These are phyloP conservation scores for Odonthalia washingtoniensis DNA, from an alignment of 31 red algal genomes.

Conservation along the genomic window DNA sequence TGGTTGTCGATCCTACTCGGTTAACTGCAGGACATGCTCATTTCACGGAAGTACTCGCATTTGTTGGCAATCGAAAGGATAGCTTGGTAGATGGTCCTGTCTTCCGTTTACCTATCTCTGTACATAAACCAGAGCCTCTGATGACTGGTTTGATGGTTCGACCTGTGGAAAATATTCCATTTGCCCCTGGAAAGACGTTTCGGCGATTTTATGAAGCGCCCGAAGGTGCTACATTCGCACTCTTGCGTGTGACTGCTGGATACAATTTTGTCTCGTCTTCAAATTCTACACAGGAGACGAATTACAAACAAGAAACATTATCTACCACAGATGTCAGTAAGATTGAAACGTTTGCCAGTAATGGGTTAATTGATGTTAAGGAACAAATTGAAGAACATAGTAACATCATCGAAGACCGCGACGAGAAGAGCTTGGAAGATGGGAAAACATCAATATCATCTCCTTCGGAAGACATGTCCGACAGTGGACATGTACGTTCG, in stretches of 20 bases:
- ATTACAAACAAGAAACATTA: no score
- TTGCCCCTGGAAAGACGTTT: constrained; percentile 58
- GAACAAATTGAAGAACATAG: background rate
- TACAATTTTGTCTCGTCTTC: background rate
- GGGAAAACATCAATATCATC: background rate
- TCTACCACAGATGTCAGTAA: background rate
- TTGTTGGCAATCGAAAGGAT: background rate
- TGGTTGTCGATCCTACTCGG: constrained; percentile 66
- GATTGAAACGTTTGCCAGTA: background rate
- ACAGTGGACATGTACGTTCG: constrained; percentile 42
- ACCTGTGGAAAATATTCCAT: constrained; percentile 50
- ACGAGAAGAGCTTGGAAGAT: background rate
- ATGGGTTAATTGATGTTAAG: background rate
- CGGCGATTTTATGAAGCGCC: constrained; percentile 74
- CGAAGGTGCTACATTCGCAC: constrained; percentile 62
- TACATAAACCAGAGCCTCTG: constrained; percentile 75
- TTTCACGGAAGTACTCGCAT: constrained; percentile 10
- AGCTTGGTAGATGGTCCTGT: constrained; percentile 34
- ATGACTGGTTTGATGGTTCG: constrained; percentile 52
- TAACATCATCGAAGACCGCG: background rate
- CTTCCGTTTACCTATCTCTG: constrained; percentile 57
- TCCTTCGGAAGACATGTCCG: background rate
- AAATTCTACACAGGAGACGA: background rate
- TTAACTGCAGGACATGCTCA: constrained; percentile 46
- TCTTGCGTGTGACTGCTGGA: constrained; percentile 54